Conservation (phyloP, 176 grass and related monocot species). For the Eleusine indica region DNA sequence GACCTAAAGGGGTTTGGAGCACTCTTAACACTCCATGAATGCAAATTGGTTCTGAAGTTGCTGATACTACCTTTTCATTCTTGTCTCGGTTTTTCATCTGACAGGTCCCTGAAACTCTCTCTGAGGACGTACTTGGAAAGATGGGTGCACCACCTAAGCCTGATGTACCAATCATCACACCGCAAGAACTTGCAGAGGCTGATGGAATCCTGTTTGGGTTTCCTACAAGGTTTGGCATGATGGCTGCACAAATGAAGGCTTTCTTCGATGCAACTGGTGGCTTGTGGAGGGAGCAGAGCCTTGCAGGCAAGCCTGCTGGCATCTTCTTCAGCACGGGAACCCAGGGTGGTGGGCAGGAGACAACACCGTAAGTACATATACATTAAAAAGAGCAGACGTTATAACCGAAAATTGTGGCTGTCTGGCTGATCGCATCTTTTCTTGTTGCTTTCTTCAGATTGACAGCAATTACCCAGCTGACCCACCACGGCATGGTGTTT, state of each 20-base stretch:
- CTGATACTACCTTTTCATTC: background rate
- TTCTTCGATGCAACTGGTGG: conserved; percentile 86
- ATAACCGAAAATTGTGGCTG: background rate
- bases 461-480: conserved; percentile 81
- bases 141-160: conserved; percentile 81
- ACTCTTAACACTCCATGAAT: background rate
- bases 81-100: conserved; percentile 3
- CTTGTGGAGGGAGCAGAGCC: conserved; percentile 79
- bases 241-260: conserved; percentile 89
- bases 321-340: conserved; percentile 93
- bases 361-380: conserved; percentile 63
- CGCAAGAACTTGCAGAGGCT: conserved; percentile 73
- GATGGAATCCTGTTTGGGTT: conserved; percentile 95
- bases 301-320: conserved; percentile 88
- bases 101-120: conserved; percentile 83
- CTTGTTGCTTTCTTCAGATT: conserved; percentile 44
- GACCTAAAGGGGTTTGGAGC: background rate
- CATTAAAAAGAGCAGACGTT: background rate
- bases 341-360: conserved; percentile 90
- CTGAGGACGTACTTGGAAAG: conserved; percentile 80
- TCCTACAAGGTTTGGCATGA: conserved; percentile 96
- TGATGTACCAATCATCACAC: conserved; percentile 68
- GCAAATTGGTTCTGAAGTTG: background rate
- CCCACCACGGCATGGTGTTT: conserved; percentile 85
- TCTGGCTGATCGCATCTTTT: background rate